Percentiles rank a stretch among this genome's conserved stretches.
Evolutionary conservation across 1,139 yeast species (phyloP).

Genomic region (Saccharomyces pastorianus): DNA sequence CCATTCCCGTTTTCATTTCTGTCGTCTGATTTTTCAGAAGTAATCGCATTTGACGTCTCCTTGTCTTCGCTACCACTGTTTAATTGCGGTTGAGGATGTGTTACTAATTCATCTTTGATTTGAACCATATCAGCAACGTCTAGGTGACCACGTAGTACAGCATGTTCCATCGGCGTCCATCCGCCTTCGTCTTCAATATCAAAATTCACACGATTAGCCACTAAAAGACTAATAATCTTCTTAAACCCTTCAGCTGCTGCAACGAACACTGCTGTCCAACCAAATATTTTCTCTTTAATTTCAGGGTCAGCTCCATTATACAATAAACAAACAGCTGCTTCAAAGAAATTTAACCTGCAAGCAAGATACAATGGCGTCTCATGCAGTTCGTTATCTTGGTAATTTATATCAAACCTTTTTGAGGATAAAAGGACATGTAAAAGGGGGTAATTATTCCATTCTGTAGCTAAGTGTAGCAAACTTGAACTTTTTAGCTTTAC

Average conservation of each 20-base stretch:
- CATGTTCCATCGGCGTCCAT: conserved; percentile 97
- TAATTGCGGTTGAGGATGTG: conserved; percentile 14
- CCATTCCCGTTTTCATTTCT: conserved; percentile 4
- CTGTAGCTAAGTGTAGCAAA: conserved; percentile 60
- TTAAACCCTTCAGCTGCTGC: conserved; percentile 82
- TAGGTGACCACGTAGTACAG: conserved; percentile 82
- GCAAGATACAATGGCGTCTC: conserved; percentile 84
- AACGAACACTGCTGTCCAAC: conserved; percentile 91
- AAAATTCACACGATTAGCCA: conserved; percentile 46
- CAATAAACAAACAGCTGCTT: conserved; percentile 51
- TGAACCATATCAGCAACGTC: conserved; percentile 53
- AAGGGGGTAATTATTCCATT: conserved; percentile 54
- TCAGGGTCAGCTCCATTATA: conserved; percentile 62
- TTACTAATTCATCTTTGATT: conserved; percentile 34
- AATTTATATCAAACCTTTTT: conserved; percentile 59
- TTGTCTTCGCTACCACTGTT: neutral
- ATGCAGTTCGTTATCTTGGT: conserved; percentile 49
- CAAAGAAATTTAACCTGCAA: conserved; percentile 50
- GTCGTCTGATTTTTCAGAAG: neutral
- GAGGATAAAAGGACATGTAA: conserved; percentile 47
- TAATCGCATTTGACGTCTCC: neutral
- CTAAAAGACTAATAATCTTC: conserved; percentile 49
- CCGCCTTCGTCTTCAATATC: conserved; percentile 74
- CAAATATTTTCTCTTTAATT: conserved; percentile 67
- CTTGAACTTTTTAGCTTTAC: conserved; percentile 40